Conservation (phyloP, 768 basidiomycete species). For the Hygrophoropsis aurantiaca region DNA sequence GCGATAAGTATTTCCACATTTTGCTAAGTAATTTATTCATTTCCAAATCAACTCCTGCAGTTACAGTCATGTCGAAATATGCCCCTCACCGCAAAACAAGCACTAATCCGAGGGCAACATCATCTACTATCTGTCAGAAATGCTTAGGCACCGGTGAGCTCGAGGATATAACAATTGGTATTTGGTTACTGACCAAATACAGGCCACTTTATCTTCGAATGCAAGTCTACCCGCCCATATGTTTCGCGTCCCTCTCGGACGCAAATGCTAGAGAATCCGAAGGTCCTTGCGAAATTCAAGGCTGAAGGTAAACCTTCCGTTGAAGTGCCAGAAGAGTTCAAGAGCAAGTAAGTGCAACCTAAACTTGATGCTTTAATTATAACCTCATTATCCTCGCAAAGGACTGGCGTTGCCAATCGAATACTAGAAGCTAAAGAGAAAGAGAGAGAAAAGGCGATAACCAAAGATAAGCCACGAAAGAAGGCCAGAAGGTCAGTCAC, state of each 20-base stretch:
- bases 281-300: slow-evolving; percentile 62
- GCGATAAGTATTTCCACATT: no score
- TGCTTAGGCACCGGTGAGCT: slow-evolving; percentile 66
- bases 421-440: slow-evolving; percentile 85
- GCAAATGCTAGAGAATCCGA: slow-evolving; percentile 80
- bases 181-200: slow-evolving; percentile 3
- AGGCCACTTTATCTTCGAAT: slow-evolving; percentile 93
- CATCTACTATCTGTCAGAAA: slow-evolving; percentile 79
- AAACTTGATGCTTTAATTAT: neutral
- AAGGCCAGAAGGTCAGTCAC: slow-evolving; percentile 40
- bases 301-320: slow-evolving; percentile 73
- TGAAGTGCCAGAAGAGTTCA: slow-evolving; percentile 91
- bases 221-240: slow-evolving; percentile 80
- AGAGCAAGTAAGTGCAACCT: slow-evolving; percentile 56
- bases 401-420: slow-evolving; percentile 79
- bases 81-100: slow-evolving; percentile 67
- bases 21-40: no score
- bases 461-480: slow-evolving; percentile 30
- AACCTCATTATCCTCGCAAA: slow-evolving; percentile 23
- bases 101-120: slow-evolving; percentile 62
- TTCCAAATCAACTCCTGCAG: no score
- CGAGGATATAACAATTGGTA: neutral
- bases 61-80: slow-evolving; percentile 69
- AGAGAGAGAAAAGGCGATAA: slow-evolving; percentile 51
- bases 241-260: slow-evolving; percentile 88